Evolutionary conservation across 2,329 filamentous ascomycete genomes (phyloP), one percentile per base, ranked within the genome.

Genomic region (Ceratocystis smalleyi): DNA sequence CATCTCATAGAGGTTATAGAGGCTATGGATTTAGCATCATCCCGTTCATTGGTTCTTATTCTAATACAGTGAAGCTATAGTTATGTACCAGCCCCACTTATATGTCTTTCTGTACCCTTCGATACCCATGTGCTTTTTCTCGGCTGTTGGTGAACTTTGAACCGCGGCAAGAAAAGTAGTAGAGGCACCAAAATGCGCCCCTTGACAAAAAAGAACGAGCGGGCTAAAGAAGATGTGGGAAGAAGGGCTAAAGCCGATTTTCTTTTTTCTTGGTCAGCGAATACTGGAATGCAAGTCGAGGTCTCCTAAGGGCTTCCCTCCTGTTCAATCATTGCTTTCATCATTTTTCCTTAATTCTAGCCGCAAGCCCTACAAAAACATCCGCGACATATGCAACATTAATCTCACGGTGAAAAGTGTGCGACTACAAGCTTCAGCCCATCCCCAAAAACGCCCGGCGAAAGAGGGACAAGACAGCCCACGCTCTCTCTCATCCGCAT

Each of bases 141-240:
- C 43, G 43, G 60, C 54, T 43, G 30, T 57, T 57, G 27, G 54
- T 57, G 54, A 57, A 57, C 54, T 57, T 57, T 57, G 54, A 57
- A n/a, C 54, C 54, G 54, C 54, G 54, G 54, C 54, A 57, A 35
- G 24, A 51, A 51, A 57, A n/a, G 17, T n/a, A 57, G 54, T 30
- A 30, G 54, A 30, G 32, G 30, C 24, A 17, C 27, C 15, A 30
- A 57, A 57, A 57, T 57, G 27, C 17, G 54, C 54, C 27, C 54
- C 54, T 35, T 30, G 51, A 15, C 47, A 24, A 49, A 22, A 22
- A 24, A 22, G 47, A 24, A 27, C 32, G 17, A 30, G 15, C 27
- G 12, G 17, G 27, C 54, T 55, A 55, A 55, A 55, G 27, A 57
- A n/a, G 27, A 32, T 30, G 27, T n/a, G 27, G 32, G n/a, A 8